Evolutionary conservation across 163 green algal genomes (phyloP), one percentile per base, ranked within the genome.

Genomic region (Volvox carteri): DNA sequence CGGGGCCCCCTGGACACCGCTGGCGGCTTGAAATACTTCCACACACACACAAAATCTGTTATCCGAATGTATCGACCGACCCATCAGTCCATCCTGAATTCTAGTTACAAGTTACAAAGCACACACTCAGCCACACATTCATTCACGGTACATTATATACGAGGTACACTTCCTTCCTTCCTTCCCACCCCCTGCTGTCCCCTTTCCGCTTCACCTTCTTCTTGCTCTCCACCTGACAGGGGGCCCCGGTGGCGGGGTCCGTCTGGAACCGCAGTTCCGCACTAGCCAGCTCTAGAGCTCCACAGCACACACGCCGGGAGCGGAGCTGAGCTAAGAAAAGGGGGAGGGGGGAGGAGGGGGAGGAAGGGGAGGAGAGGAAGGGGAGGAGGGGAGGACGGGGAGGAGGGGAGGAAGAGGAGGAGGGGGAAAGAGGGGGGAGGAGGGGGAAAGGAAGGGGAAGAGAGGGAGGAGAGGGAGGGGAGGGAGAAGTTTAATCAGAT

Each of bases 241-340:
- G 84, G 68, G 52, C 52, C 4, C 84, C 84, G 7, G 16, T 76
- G 62, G 39, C 44, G 16, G 23, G 19, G 11, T 89, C 84, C 42
- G 58, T 60, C n/a, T 72, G 68, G 87, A 98, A 98, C 21, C 92
- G 89, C 81, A 98, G 89, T 94, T 98, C 94, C 2, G 90, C 78
- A 30, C 68, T 86, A 19, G 85, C 74, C 65, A 96, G 91, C 81
- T 95, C 91, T 88, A 96, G 90, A 7, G 90, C 92, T 2, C 93
- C 93, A 2, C 65, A 80, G 4, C 65, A 88, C 37, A 92, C 54
- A 1, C 93, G 84, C 12, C 35, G 28, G 4, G 78, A 35, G 35
- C 72, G 75, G 48, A 94, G 83, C 75, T 89, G 86, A 74, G 28
- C 87, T 86, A 73, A 0, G 58, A 28, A 18, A 18, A 39, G 58